Evolutionary conservation across 108 stramenopile species (phyloP).

Genomic region (Pseudonitzschia delicatissima): DNA sequence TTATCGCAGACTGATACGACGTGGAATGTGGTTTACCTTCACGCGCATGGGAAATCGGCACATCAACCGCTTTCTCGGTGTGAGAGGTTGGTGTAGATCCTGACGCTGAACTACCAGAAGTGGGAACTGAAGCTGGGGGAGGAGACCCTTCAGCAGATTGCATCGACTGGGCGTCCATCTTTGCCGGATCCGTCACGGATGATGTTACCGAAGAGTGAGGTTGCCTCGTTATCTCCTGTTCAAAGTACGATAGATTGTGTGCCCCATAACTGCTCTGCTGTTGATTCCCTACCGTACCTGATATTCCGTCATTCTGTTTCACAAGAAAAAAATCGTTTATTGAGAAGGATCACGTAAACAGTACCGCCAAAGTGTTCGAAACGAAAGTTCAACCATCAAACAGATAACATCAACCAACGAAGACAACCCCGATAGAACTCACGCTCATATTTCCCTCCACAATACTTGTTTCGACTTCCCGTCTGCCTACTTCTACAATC

Average conservation of each 20-base stretch:
- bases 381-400: background rate
- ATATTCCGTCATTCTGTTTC: constrained; percentile 7
- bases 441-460: constrained; percentile 14
- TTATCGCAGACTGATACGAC: constrained; percentile 45
- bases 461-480: background rate
- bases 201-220: background rate
- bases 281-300: constrained; percentile 1
- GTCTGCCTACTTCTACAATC: constrained; percentile 9
- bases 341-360: background rate
- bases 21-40: constrained; percentile 15
- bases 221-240: constrained; percentile 1
- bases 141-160: constrained; percentile 21
- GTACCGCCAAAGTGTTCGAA: background rate
- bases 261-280: constrained; percentile 15
- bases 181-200: constrained; percentile 3
- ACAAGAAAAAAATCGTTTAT: background rate
- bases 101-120: constrained; percentile 34
- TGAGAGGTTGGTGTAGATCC: constrained; percentile 6
- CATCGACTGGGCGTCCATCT: constrained; percentile 3
- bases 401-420: background rate
- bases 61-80: background rate
- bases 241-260: constrained; percentile 25
- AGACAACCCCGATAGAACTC: background rate
- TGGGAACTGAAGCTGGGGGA: constrained; percentile 30
- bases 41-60: background rate